These are phyloP conservation scores for Magnolia changhungtana DNA, from an alignment of 164 flowering plant species.

Conservation along the genomic window DNA sequence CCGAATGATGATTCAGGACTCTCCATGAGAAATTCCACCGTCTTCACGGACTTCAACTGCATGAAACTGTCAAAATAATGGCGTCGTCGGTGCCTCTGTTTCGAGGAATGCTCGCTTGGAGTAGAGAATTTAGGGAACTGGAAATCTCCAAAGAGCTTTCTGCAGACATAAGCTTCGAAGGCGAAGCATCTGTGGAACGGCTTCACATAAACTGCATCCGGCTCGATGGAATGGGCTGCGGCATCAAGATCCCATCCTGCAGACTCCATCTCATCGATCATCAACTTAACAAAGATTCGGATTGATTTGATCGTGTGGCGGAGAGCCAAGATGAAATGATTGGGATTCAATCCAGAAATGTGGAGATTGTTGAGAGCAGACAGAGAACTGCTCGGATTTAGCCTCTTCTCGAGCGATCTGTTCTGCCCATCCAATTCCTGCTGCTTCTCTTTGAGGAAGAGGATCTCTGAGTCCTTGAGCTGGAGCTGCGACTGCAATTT, in stretches of 20 bases:
- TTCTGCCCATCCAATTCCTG: constrained; percentile 30
- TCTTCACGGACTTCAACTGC: constrained; percentile 36
- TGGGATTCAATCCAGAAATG: constrained; percentile 37
- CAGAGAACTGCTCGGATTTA: constrained; percentile 47
- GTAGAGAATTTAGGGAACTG: constrained; percentile 34
- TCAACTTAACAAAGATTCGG: constrained; percentile 50
- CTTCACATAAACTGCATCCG: constrained; percentile 27
- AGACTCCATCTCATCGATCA: constrained; percentile 68
- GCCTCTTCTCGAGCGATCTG: constrained; percentile 49
- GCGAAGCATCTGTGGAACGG: constrained; percentile 43
- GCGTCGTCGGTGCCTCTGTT: constrained; percentile 6
- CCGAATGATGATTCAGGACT: constrained; percentile 47
- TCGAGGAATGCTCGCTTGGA: constrained; percentile 13
- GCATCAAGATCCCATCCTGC: constrained; percentile 67
- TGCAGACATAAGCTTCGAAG: constrained; percentile 63
- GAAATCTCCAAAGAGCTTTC: constrained; percentile 64
- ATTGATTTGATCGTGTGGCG: constrained; percentile 49
- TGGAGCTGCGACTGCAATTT: constrained; percentile 48
- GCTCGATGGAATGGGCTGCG: constrained; percentile 47
- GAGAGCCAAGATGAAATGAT: constrained; percentile 54
- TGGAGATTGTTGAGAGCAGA: constrained; percentile 40
- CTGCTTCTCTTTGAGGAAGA: constrained; percentile 30
- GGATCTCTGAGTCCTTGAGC: constrained; percentile 36
- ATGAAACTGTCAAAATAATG: constrained; percentile 48
- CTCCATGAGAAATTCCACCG: constrained; percentile 32